These are phyloP conservation scores for Aspergillus brunneoviolaceus DNA, from an alignment of 2,329 filamentous ascomycete genomes.

Conservation along the genomic window DNA sequence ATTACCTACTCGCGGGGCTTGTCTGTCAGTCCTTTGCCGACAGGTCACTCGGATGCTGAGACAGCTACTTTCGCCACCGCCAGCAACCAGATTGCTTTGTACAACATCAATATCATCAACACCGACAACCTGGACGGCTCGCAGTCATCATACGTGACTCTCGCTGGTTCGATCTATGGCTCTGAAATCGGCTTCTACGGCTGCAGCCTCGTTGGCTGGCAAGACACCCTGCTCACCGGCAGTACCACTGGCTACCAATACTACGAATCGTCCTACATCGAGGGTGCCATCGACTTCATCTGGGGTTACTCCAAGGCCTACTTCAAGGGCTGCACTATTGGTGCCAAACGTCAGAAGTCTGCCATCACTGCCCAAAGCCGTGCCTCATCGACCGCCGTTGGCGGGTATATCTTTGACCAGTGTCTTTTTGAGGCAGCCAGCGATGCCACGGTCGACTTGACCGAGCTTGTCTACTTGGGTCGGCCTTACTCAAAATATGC, in stretches of 20 bases:
- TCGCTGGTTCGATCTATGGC: constrained; percentile 17
- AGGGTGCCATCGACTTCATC: constrained; percentile 54
- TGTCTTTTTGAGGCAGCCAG: constrained; percentile 28
- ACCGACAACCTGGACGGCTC: constrained; percentile 30
- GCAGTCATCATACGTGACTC: constrained; percentile 19
- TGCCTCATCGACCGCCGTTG: constrained; percentile 19
- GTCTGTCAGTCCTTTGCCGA: constrained; percentile 23
- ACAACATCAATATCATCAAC: constrained; percentile 20
- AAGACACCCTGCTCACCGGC: constrained; percentile 53
- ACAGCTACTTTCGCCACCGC: constrained; percentile 24
- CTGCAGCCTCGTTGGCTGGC: constrained; percentile 48
- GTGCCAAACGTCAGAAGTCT: constrained; percentile 25
- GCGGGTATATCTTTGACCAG: constrained; percentile 28
- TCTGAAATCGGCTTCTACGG: constrained; percentile 47
- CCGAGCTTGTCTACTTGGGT: constrained; percentile 18
- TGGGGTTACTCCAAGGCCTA: constrained; percentile 34
- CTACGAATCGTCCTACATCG: constrained; percentile 47
- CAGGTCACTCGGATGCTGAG: constrained; percentile 26
- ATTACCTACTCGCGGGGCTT: constrained; percentile 25
- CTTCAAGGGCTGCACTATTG: constrained; percentile 32
- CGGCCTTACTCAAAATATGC: constrained; percentile 22
- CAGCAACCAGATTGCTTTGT: constrained; percentile 22
- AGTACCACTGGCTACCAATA: constrained; percentile 45
- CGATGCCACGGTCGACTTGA: constrained; percentile 20
- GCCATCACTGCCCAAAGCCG: constrained; percentile 23